Evolutionary conservation across 2,329 filamentous ascomycete species (phyloP).

Genomic region (Bipolaris gigantea): DNA sequence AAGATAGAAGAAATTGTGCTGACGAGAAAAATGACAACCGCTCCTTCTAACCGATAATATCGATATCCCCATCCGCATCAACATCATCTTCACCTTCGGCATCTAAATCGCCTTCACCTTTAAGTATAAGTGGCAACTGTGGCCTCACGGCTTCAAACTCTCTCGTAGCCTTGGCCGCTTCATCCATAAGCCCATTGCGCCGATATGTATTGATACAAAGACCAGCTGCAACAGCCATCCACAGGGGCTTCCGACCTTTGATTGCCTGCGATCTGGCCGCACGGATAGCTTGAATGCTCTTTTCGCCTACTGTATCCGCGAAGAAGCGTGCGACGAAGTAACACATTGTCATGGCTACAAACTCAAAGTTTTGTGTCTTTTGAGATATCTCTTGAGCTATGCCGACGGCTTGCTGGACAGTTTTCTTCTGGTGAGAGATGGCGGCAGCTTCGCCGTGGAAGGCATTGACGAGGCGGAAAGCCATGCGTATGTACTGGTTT

Average conservation of each 20-base stretch:
- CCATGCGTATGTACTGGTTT: slow-evolving; percentile 75
- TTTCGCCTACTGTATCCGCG: slow-evolving; percentile 72
- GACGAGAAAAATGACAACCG: background rate
- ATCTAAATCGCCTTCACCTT: slow-evolving; percentile 20
- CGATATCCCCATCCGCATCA: background rate
- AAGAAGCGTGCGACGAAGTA: slow-evolving; percentile 86
- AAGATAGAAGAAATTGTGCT: background rate
- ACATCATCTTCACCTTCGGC: slow-evolving; percentile 26
- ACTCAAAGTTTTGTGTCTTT: slow-evolving; percentile 71
- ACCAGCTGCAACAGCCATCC: slow-evolving; percentile 39
- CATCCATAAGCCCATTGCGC: slow-evolving; percentile 30
- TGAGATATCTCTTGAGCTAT: slow-evolving; percentile 70
- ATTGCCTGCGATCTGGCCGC: slow-evolving; percentile 35
- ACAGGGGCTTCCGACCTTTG: slow-evolving; percentile 26
- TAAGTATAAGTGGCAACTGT: slow-evolving; percentile 29
- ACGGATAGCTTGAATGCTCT: slow-evolving; percentile 54
- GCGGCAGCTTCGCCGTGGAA: slow-evolving; percentile 62
- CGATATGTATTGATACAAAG: slow-evolving; percentile 36
- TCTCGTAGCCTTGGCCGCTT: slow-evolving; percentile 25
- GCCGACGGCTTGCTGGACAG: slow-evolving; percentile 60
- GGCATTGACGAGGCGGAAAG: slow-evolving; percentile 75
- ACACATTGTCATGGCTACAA: slow-evolving; percentile 79
- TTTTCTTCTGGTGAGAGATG: slow-evolving; percentile 76
- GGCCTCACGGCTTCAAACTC: slow-evolving; percentile 27
- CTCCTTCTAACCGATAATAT: background rate